A percentile compares a stretch with the other conserved stretches of the same genome.
These are phyloP conservation scores for Rhodotorula babjevae DNA, from an alignment of 768 basidiomycete genomes.

Conservation along the genomic window DNA sequence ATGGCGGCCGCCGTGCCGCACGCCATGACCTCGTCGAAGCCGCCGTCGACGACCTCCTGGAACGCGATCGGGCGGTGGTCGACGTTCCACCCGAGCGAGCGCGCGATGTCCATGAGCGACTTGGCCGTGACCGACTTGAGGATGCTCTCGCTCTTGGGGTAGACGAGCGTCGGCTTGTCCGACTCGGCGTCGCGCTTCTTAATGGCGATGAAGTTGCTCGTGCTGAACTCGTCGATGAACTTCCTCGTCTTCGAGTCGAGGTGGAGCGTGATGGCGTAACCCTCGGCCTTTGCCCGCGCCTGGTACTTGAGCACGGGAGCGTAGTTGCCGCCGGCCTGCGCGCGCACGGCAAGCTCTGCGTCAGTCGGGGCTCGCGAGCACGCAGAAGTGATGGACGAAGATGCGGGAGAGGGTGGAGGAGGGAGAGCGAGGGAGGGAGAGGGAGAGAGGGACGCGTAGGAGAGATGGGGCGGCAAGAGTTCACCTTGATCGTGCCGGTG, in stretches of 20 bases:
- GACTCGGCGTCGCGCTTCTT: conserved; percentile 4
- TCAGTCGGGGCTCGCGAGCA: too few species aligned
- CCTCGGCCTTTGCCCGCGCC: conserved; percentile 37
- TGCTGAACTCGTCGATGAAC: conserved; percentile 43
- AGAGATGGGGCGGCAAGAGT: too few species aligned
- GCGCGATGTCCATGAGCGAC: conserved; percentile 39
- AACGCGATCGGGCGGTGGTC: conserved; percentile 37
- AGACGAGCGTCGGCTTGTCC: conserved; percentile 36
- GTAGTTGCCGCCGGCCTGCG: conserved; percentile 33
- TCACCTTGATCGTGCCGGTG: conserved; percentile 32
- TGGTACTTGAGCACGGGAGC: conserved; percentile 31
- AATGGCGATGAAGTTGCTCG: conserved; percentile 42
- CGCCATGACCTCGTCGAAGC: conserved; percentile 41
- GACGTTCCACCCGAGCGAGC: conserved; percentile 40
- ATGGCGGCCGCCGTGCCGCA: conserved; percentile 43
- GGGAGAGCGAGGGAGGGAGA: too few species aligned
- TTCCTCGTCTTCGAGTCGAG: conserved; percentile 37
- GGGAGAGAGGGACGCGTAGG: too few species aligned
- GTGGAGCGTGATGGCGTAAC: conserved; percentile 44
- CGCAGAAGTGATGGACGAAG: too few species aligned
- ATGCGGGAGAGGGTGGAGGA: too few species aligned
- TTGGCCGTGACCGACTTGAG: conserved; percentile 42
- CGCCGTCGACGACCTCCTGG: conserved; percentile 38
- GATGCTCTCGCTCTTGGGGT: conserved; percentile 39
- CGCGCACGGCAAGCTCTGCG: too few species aligned